phyloP scores from a whole-genome alignment of 192 early-diverging fungal species.

The Entrophospora sp. region DNA sequence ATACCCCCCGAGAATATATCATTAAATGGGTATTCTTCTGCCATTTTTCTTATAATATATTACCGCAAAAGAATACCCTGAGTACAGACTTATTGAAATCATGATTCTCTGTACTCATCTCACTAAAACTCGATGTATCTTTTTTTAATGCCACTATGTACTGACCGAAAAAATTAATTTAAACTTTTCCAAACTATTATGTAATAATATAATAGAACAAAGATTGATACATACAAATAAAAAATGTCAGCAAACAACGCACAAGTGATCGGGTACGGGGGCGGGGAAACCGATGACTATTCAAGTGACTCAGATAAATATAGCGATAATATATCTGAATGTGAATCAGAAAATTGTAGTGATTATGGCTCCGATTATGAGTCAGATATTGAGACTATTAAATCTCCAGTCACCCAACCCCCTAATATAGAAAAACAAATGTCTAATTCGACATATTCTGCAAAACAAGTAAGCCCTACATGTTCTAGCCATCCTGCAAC shows the following conservation, averaged over 20 bases:
- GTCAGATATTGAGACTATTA: slow-evolving; percentile 3
- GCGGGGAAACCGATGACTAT: too few relatives aligned
- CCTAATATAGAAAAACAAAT: slow-evolving; percentile 4
- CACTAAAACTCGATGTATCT: slow-evolving; percentile 5
- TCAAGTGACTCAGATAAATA: too few relatives aligned
- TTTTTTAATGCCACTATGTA: neutral
- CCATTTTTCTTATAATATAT: too few relatives aligned
- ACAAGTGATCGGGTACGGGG: too few relatives aligned
- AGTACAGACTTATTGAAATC: neutral
- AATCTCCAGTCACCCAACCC: neutral
- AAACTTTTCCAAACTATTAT: too few relatives aligned
- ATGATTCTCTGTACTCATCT: neutral
- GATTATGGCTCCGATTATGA: too few relatives aligned
- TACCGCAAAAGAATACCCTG: neutral
- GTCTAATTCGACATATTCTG: neutral
- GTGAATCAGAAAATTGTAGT: slow-evolving; percentile 5
- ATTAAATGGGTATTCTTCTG: neutral
- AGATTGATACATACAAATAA: neutral
- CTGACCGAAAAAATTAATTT: neutral
- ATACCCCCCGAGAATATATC: slow-evolving; percentile 6
- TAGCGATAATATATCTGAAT: slow-evolving; percentile 8
- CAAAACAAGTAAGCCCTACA: neutral
- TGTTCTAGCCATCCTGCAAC: neutral
- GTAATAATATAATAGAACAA: too few relatives aligned
- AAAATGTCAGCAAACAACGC: too few relatives aligned